Evolutionary conservation across 169 alveolate genomes (phyloP).

Genomic region (Babesia caballi): DNA sequence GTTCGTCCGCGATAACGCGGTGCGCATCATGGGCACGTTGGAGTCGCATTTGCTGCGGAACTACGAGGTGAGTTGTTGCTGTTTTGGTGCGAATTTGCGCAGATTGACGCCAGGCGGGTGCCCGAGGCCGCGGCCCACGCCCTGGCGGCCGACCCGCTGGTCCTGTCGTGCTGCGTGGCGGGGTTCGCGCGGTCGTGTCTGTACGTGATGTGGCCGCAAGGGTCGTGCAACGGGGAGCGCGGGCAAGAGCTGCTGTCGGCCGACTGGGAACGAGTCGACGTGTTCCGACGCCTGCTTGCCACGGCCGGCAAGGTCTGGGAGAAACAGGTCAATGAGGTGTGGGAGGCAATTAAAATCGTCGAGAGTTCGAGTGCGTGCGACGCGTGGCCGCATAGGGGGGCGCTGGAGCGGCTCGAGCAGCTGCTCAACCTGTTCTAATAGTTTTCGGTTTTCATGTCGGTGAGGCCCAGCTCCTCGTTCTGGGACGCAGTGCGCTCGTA

Average conservation of each 20-base stretch:
- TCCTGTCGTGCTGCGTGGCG: constrained; percentile 12
- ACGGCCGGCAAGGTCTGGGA: constrained; percentile 3
- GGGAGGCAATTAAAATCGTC: neutral
- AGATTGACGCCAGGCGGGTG: neutral
- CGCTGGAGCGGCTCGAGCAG: constrained; percentile 3
- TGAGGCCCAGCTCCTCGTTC: constrained; percentile 51
- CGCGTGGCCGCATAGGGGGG: neutral
- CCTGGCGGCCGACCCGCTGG: constrained; percentile 25
- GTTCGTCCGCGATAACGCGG: neutral
- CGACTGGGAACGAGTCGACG: neutral
- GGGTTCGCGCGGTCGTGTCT: constrained; percentile 30
- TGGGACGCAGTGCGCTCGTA: constrained; percentile 53
- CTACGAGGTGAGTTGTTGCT: constrained; percentile 4
- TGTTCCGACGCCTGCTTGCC: neutral
- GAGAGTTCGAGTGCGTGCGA: neutral
- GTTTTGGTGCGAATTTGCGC: neutral
- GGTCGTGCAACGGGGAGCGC: neutral
- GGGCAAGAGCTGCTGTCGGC: neutral
- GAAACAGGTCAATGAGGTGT: neutral
- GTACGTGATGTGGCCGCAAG: neutral
- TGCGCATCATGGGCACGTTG: neutral
- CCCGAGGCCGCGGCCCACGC: neutral
- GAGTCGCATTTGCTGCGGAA: neutral
- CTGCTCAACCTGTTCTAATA: constrained; percentile 39
- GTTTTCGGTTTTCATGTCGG: constrained; percentile 30